These are phyloP conservation scores for Trichophaea hybrida DNA, from an alignment of 2,329 filamentous ascomycete genomes.

Conservation along the genomic window DNA sequence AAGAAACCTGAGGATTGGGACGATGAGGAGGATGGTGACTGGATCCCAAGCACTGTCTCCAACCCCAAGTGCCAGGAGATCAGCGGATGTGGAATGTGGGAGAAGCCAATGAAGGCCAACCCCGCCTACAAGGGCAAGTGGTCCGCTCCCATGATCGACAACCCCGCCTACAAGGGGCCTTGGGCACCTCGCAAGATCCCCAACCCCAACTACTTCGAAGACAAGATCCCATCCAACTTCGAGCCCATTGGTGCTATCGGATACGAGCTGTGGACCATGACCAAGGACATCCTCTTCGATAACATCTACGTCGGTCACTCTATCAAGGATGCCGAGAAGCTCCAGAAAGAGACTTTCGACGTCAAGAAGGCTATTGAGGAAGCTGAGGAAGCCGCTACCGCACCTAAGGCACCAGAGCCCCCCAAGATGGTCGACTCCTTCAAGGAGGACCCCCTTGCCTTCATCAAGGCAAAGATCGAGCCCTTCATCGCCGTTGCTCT, in stretches of 20 bases:
- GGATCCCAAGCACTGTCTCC: slow-evolving; percentile 73
- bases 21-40: slow-evolving; percentile 98
- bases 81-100: slow-evolving; percentile 89
- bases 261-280: slow-evolving; percentile 99
- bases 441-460: slow-evolving; percentile 75
- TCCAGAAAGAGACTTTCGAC: slow-evolving; percentile 79
- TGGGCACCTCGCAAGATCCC: slow-evolving; percentile 93
- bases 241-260: slow-evolving; percentile 97
- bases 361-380: slow-evolving; percentile 75
- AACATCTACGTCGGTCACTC: slow-evolving; percentile 99
- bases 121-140: slow-evolving; percentile 98
- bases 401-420: slow-evolving; percentile 48
- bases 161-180: slow-evolving; percentile 92
- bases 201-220: slow-evolving; percentile 93
- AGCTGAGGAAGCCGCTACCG: slow-evolving; percentile 60
- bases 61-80: slow-evolving; percentile 93
- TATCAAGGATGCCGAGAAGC: slow-evolving; percentile 73
- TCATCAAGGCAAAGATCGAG: slow-evolving; percentile 82
- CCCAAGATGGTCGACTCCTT: slow-evolving; percentile 49
- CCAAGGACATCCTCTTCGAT: slow-evolving; percentile 95
- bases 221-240: slow-evolving; percentile 91
- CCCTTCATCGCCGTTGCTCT: slow-evolving; percentile 77
- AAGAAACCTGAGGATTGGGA: slow-evolving; percentile 99
- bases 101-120: slow-evolving; percentile 84
- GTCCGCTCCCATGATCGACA: slow-evolving; percentile 83